Base-by-base conservation (phyloP, 768 basidiomycete species). In the Rubroboletus pulcherrimus region DNA sequence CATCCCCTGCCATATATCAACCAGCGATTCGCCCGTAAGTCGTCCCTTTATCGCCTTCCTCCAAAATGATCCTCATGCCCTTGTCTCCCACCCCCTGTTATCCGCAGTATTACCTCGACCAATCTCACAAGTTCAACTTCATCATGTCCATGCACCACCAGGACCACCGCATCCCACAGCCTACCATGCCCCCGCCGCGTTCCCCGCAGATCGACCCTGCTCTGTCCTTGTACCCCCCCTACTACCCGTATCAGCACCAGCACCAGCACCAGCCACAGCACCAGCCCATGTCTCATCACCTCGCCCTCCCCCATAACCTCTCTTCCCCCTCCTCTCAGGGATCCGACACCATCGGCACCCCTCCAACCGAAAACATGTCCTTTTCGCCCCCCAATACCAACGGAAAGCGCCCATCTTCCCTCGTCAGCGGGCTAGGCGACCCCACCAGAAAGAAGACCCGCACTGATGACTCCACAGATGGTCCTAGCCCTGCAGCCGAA, bases 311-410 rank as follows among this genome's bases (percentile, higher is more conserved):
- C 8, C 76, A 78, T 14, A 82, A 74, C 66, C 83, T 87, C 57
- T 86, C 89, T 5, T 89, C 90, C 0, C 89, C 90, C 12, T 90
- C 90, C 11, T 89, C 88, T 0, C 87, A 88, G 63, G 87, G 81
- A 59, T 91, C 90, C 10, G 87, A 91, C 62, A 79, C 85, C 19
- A 78, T 89, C 57, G 86, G 84, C 30, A 89, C 88, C 0, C 87
- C 88, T 0, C 86, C 85, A 4, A 81, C 81, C 6, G 89, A 90
- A 59, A 76, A 75, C 49, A 76, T 79, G 71, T 62, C 71, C 37
- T 83, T 79, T 58, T 74, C 81, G 0, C 76, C 76, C 1, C 75
- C 82, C 2, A 80, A 82, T 58, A 62, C 70, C 35, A 88, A 82
- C 62, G 86, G 85, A 43, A 91, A 91, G 67, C 81, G 89, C 0